A percentile compares a stretch with the other conserved stretches of the same genome.
These are phyloP conservation scores for Pyricularia grisea DNA, from an alignment of 2,329 filamentous ascomycete species.

Conservation along the genomic window DNA sequence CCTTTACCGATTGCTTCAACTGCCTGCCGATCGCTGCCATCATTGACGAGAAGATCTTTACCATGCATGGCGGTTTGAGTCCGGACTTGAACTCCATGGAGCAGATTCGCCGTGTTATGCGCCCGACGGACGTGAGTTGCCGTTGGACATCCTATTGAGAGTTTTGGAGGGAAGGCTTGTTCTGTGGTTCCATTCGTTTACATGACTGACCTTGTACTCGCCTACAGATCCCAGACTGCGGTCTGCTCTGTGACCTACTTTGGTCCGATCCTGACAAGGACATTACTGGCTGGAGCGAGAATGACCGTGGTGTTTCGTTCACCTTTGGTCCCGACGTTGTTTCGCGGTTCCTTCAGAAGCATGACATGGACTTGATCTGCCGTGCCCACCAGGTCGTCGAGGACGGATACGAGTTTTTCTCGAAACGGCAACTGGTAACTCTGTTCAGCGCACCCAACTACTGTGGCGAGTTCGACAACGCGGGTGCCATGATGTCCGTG, in stretches of 20 bases:
- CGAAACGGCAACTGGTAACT: slow-evolving; percentile 93
- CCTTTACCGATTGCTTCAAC: slow-evolving; percentile 99
- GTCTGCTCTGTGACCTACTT: slow-evolving; percentile 90
- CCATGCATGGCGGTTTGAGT: slow-evolving; percentile 96
- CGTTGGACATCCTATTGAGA: neutral
- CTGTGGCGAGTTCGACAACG: slow-evolving; percentile 98
- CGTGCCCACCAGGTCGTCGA: slow-evolving; percentile 98
- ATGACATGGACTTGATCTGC: slow-evolving; percentile 99
- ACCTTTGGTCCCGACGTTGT: slow-evolving; percentile 97
- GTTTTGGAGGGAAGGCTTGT: neutral
- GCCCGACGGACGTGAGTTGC: slow-evolving; percentile 86
- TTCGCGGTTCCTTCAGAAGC: slow-evolving; percentile 94
- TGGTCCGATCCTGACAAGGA: slow-evolving; percentile 99
- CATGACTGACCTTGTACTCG: neutral
- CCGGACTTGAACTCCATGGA: slow-evolving; percentile 99
- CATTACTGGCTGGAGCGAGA: slow-evolving; percentile 95
- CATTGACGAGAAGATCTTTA: slow-evolving; percentile 99
- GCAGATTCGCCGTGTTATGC: slow-evolving; percentile 98
- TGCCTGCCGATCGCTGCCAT: slow-evolving; percentile 96
- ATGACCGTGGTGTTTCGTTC: slow-evolving; percentile 96
- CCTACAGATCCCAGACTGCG: slow-evolving; percentile 90
- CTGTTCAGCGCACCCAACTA: slow-evolving; percentile 98
- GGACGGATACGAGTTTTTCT: slow-evolving; percentile 99
- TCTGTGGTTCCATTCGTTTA: neutral
- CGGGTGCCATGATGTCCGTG: slow-evolving; percentile 99